phyloP scores from a whole-genome alignment of 768 basidiomycete genomes.

The Termitomyces sp. region DNA sequence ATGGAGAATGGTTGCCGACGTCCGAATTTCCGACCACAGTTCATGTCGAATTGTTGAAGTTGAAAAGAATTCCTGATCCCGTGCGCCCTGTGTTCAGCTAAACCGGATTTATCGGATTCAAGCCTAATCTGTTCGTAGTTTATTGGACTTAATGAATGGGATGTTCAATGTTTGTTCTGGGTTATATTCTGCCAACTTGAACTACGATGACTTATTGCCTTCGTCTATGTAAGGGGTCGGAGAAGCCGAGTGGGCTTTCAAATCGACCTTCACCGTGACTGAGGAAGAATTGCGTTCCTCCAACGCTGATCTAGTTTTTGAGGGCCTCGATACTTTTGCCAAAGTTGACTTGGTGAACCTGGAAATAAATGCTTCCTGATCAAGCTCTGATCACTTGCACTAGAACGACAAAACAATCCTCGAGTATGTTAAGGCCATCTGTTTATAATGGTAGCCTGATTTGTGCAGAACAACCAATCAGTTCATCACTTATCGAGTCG shows the following conservation, averaged over 20 bases:
- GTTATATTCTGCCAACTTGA: neutral
- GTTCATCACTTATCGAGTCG: conserved; percentile 70
- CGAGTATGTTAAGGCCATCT: conserved; percentile 34
- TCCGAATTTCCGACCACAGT: conserved; percentile 79
- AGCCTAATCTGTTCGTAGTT: conserved; percentile 41
- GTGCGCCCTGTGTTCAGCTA: conserved; percentile 37
- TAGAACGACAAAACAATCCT: conserved; percentile 77
- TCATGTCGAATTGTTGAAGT: conserved; percentile 79
- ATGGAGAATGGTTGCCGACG: conserved; percentile 64
- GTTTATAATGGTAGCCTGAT: neutral
- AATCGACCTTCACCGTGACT: conserved; percentile 54
- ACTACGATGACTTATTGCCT: neutral
- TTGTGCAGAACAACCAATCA: conserved; percentile 69
- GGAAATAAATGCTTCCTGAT: neutral
- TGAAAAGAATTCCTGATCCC: conserved; percentile 78
- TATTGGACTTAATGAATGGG: conserved; percentile 79
- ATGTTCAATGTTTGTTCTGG: conserved; percentile 69
- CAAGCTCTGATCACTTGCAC: neutral
- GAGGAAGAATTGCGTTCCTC: conserved; percentile 40
- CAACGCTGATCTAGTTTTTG: conserved; percentile 77
- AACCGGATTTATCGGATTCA: neutral
- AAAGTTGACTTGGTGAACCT: conserved; percentile 60
- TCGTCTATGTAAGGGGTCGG: conserved; percentile 66
- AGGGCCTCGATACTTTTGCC: conserved; percentile 90
- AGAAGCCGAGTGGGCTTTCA: conserved; percentile 84